phyloP scores from a whole-genome alignment of 805 yeast genomes.

The Candida nanaspora region DNA sequence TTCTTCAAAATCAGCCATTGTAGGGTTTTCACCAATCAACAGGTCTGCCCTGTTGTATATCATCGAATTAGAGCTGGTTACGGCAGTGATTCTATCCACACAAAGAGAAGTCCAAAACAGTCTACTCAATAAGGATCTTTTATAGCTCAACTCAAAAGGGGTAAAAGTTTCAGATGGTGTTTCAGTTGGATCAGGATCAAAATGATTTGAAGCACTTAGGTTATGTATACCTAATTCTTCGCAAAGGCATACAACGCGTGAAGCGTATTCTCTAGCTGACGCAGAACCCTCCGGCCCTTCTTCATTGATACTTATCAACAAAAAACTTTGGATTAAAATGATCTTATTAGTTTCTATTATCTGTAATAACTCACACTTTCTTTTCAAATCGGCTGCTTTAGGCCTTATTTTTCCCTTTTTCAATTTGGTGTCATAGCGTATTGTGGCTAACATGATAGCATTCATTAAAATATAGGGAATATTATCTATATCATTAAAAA shows the following conservation, averaged over 20 bases:
- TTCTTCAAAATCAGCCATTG: constrained; percentile 19
- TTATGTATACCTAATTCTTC: constrained; percentile 23
- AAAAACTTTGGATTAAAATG: constrained; percentile 20
- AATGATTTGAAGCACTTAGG: constrained; percentile 17
- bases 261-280: constrained; percentile 16
- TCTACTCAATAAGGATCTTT: constrained; percentile 16
- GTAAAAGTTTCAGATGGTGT: not conserved
- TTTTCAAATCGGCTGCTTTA: constrained; percentile 16
- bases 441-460: constrained; percentile 19
- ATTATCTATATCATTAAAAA: constrained; percentile 6
- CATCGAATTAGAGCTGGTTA: constrained; percentile 22
- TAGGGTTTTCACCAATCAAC: constrained; percentile 15
- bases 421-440: constrained; percentile 14
- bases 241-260: constrained; percentile 19
- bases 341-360: constrained; percentile 20
- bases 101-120: constrained; percentile 25
- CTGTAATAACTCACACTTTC: constrained; percentile 19
- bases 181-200: not conserved
- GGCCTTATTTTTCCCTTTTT: constrained; percentile 10
- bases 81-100: constrained; percentile 21
- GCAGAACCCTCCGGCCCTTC: constrained; percentile 24
- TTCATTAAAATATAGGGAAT: constrained; percentile 21
- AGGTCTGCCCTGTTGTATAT: constrained; percentile 19
- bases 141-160: constrained; percentile 13
- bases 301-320: constrained; percentile 22